Base-by-base conservation (phyloP, 1,284 basidiomycete species). In the Leccinum angustisporum region DNA sequence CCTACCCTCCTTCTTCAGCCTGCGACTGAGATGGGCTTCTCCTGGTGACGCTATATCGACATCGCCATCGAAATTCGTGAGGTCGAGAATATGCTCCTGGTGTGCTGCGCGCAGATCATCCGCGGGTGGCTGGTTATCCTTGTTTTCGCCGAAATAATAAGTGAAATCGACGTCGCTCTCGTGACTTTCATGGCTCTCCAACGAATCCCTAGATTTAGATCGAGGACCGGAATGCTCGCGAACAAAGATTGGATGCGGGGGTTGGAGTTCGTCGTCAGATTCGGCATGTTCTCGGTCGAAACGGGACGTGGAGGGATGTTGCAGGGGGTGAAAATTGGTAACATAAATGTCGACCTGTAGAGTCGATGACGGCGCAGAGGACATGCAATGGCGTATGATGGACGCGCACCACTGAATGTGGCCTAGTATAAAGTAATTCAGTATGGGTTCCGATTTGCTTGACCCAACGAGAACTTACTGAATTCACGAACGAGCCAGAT, bases 401-500 rank as follows among this genome's bases (percentile, higher is more conserved):
- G 86, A 80, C 0, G 92, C 91, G 59, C 90, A 87, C 93, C 93
- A 95, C 61, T 90, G 87, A 46, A 94, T 79, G 71, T 95, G 91
- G n/a, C 87, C 90, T 91, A 57, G n/a, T 31, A 14, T 6, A 14
- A 43, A 54, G 57, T 16, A 54, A 18, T 8, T 68, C 4, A 61
- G 51, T 33, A n/a, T 33, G 4, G 9, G 18, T n/a, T 34, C 27
- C 11, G 10, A 11, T 51, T 53, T 11, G 16, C 16, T 21, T 14
- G 11, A 51, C 36, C 4, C 9, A 50, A 8, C 2, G 5, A 5
- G n/a, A 8, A 80, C 85, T 73, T 62, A 90, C 90, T 83, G 70
- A 89, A 93, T 71, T 95, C 93, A 57, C 91, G 81, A 55, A 93
- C 81, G 55, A 95, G 83, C 94, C 94, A 95, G 3, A 95, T 84